Conservation (phyloP, 805 yeast genomes). For the Cyberlindnera americana region DNA sequence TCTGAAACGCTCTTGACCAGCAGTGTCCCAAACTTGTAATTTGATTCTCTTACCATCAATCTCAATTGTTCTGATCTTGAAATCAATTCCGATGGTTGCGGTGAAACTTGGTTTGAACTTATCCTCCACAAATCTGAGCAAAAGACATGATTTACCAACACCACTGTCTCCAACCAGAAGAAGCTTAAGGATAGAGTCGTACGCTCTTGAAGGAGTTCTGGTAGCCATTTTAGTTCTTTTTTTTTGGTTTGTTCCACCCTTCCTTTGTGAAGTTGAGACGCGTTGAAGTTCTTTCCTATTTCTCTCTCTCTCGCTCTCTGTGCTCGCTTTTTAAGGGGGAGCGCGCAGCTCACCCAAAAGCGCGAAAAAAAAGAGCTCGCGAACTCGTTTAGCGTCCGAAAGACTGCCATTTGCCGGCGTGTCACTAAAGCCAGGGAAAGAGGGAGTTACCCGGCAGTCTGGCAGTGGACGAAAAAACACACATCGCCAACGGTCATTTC, state of each 20-base stretch:
- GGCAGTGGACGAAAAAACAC: too few species aligned
- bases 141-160: conserved; percentile 85
- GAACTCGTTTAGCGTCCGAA: too few species aligned
- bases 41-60: conserved; percentile 90
- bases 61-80: conserved; percentile 94
- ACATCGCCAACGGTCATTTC: too few species aligned
- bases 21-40: conserved; percentile 96
- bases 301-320: too few species aligned
- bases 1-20: conserved; percentile 95
- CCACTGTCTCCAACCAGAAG: conserved; percentile 92
- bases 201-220: conserved; percentile 66
- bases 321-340: too few species aligned
- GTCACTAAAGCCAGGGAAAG: too few species aligned
- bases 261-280: too few species aligned
- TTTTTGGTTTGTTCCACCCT: too few species aligned
- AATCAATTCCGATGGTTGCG: conserved; percentile 97
- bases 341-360: too few species aligned
- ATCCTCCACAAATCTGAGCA: conserved; percentile 92
- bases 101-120: conserved; percentile 95
- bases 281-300: too few species aligned
- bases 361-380: not conserved
- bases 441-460: too few species aligned
- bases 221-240: conserved; percentile 37
- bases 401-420: not conserved
- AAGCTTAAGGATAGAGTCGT: conserved; percentile 88